phyloP scores from a whole-genome alignment of 345 rosid species.

The Crucihimalaya himalaica region DNA sequence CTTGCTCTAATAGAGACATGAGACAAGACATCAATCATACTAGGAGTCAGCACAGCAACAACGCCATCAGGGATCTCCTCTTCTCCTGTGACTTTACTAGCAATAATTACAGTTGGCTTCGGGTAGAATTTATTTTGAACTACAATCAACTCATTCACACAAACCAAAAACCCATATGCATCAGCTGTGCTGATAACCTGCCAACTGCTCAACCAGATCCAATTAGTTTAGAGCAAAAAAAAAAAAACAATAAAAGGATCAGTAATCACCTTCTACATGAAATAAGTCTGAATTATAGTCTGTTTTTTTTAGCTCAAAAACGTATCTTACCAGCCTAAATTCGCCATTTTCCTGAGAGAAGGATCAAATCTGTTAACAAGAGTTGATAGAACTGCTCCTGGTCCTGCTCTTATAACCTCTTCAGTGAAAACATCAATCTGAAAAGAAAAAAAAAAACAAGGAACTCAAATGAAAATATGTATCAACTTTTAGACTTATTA shows the following conservation, averaged over 20 bases:
- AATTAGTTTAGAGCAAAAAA: slow-evolving; percentile 10
- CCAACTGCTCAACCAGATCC: slow-evolving; percentile 64
- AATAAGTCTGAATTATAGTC: background rate
- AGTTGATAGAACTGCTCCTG: slow-evolving; percentile 77
- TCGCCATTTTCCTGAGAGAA: slow-evolving; percentile 77
- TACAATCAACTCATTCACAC: slow-evolving; percentile 70
- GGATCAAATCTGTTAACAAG: slow-evolving; percentile 89
- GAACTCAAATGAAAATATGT: background rate
- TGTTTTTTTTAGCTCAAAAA: background rate
- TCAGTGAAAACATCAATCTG: slow-evolving; percentile 91
- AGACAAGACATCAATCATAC: slow-evolving; percentile 95
- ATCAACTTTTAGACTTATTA: slow-evolving; percentile 11
- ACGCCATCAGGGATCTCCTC: slow-evolving; percentile 95
- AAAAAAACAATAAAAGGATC: slow-evolving; percentile 26
- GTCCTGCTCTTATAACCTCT: slow-evolving; percentile 91
- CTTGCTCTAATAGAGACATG: slow-evolving; percentile 99
- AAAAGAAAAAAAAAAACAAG: slow-evolving; percentile 24
- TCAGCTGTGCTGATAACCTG: slow-evolving; percentile 95
- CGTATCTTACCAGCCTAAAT: slow-evolving; percentile 76
- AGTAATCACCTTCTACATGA: slow-evolving; percentile 12
- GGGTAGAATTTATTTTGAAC: slow-evolving; percentile 80
- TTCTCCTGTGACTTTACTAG: slow-evolving; percentile 82
- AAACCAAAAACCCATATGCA: slow-evolving; percentile 66
- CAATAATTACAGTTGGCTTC: slow-evolving; percentile 78
- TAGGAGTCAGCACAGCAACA: slow-evolving; percentile 92